Base-by-base conservation (phyloP, 495 filamentous ascomycete species). In the Extremus antarcticus region DNA sequence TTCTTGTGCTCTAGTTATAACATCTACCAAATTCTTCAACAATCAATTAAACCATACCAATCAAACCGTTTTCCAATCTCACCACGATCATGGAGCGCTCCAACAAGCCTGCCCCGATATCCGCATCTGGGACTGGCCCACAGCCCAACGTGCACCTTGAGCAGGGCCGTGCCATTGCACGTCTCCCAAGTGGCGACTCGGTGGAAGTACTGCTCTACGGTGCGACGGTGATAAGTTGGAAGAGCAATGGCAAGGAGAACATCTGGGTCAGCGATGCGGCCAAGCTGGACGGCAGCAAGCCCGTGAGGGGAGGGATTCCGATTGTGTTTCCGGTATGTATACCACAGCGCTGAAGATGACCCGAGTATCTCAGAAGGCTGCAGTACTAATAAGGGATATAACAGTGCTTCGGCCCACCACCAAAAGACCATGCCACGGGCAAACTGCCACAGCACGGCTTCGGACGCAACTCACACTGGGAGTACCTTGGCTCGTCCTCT, bases 191-290 rank as follows among this genome's bases (percentile, higher is more conserved):
- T 11, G 88, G 94, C 58, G 90, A 97, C 68, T 85, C 79, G 46
- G 80, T 94, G 60, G 80, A 86, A 48, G 76, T 99, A 46, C 76
- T 97, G 48, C 81, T 96, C 11, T 86, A 88, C 65, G 94, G 94
- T 53, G 94, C 94, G 0, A 97, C 94, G 10, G 84, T 97, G 54
- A 84, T 85, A 54, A 88, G 84, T 62, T 99, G 94, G 94, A 94
- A 91, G 75, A 77, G 82, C 58, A 78, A 79, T 29, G 90, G 89
- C 56, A 70, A 79, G 55, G 94, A 98, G 75, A 90, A 87, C 68
- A 75, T 99, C 41, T 99, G 90, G 74, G 56, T 97, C 53, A 91
- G 86, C 64, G 78, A 87, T 54, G 84, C 81, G 54, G 87, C 90
- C 19, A 72, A 71, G 51, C 64, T 85, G 47, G 82, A 86, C 63